Evolutionary conservation across 2,329 filamentous ascomycete species (phyloP).

Genomic region (Pseudocercospora fijiensis): DNA sequence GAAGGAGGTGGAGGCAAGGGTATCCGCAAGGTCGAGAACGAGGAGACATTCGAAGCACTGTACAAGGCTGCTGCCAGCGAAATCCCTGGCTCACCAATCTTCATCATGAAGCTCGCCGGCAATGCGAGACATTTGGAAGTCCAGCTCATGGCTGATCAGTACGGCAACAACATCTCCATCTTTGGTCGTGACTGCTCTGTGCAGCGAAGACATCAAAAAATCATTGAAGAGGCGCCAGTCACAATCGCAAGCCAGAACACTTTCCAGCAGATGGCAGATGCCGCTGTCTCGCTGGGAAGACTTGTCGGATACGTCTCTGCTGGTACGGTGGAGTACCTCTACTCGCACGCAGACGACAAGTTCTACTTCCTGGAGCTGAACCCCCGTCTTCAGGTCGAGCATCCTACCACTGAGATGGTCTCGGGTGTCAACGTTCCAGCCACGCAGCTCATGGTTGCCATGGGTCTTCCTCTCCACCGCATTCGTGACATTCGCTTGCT

Average conservation of each 20-base stretch:
- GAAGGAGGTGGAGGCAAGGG: slow-evolving; percentile 99
- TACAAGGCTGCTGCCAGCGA: slow-evolving; percentile 97
- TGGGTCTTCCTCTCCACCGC: slow-evolving; percentile 94
- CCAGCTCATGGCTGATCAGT: slow-evolving; percentile 95
- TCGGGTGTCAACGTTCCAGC: slow-evolving; percentile 95
- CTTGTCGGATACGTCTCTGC: slow-evolving; percentile 98
- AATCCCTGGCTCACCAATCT: slow-evolving; percentile 97
- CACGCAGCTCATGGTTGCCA: slow-evolving; percentile 96
- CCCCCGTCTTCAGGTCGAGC: slow-evolving; percentile 98
- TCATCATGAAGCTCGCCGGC: slow-evolving; percentile 99
- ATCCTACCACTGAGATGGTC: slow-evolving; percentile 99
- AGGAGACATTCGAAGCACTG: slow-evolving; percentile 78
- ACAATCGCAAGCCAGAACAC: slow-evolving; percentile 88
- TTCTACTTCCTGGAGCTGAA: slow-evolving; percentile 99
- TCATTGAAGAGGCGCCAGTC: slow-evolving; percentile 97
- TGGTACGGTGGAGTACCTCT: slow-evolving; percentile 97
- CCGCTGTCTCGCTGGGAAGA: slow-evolving; percentile 87
- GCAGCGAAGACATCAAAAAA: slow-evolving; percentile 97
- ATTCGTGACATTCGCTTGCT: slow-evolving; percentile 94
- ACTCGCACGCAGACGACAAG: slow-evolving; percentile 95
- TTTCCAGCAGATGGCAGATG: slow-evolving; percentile 95
- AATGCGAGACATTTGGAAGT: slow-evolving; percentile 97
- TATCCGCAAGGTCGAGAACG: slow-evolving; percentile 88
- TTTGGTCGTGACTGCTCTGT: slow-evolving; percentile 99
- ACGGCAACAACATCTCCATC: slow-evolving; percentile 98